Percentiles rank a stretch among this genome's conserved stretches.
phyloP scores from a whole-genome alignment of 2,329 filamentous ascomycete species.

The Emydomyces testavorans region DNA sequence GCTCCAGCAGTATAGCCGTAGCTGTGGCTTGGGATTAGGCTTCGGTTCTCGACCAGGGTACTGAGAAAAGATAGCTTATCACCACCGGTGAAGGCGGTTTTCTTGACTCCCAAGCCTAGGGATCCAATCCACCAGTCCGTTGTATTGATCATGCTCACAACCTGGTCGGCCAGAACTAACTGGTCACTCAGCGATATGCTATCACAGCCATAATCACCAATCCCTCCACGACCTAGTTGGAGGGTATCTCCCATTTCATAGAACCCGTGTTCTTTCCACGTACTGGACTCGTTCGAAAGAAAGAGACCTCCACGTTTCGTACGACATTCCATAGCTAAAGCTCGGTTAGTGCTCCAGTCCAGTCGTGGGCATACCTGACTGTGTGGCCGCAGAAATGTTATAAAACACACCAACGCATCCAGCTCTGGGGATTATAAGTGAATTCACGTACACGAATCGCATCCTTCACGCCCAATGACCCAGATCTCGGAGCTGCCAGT shows the following conservation, averaged over 20 bases:
- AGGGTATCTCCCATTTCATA: slow-evolving; percentile 22
- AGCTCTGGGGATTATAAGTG: neutral
- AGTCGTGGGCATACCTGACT: neutral
- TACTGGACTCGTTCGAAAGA: slow-evolving; percentile 23
- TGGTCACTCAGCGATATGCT: slow-evolving; percentile 22
- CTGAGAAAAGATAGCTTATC: slow-evolving; percentile 21
- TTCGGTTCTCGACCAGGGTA: slow-evolving; percentile 21
- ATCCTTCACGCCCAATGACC: slow-evolving; percentile 23
- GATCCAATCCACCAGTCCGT: slow-evolving; percentile 28
- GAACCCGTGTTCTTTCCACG: slow-evolving; percentile 22
- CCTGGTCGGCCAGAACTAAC: slow-evolving; percentile 21
- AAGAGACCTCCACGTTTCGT: slow-evolving; percentile 25
- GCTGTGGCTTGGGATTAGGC: slow-evolving; percentile 23
- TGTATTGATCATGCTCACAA: slow-evolving; percentile 25
- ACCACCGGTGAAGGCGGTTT: slow-evolving; percentile 21
- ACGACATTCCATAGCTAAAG: slow-evolving; percentile 17
- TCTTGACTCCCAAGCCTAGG: slow-evolving; percentile 23
- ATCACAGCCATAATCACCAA: slow-evolving; percentile 30
- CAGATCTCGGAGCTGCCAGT: slow-evolving; percentile 24
- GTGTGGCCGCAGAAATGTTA: neutral
- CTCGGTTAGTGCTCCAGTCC: neutral
- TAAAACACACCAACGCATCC: neutral
- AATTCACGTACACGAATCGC: slow-evolving; percentile 20
- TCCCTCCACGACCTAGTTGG: slow-evolving; percentile 17
- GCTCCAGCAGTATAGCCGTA: slow-evolving; percentile 28